Evolutionary conservation across 331 rosid genomes (phyloP), one percentile per base, ranked within the genome.

Genomic region (Cydonia oblonga): DNA sequence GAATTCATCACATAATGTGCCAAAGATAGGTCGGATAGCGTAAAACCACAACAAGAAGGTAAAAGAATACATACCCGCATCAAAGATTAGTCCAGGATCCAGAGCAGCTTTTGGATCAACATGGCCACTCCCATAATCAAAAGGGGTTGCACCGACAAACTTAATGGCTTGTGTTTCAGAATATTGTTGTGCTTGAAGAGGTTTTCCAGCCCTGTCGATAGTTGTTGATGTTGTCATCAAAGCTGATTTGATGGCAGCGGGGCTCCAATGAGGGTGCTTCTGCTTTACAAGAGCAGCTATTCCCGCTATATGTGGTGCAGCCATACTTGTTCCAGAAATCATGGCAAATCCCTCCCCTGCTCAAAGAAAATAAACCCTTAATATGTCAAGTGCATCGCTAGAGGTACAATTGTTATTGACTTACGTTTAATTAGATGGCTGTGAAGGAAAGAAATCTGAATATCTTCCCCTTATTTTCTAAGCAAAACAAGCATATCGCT

Each of bases 311-410:
- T 95, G 99, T 9, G 99, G 99, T 30, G 99, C 97, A 49, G 99
- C 92, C 99, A 95, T 95, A 85, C 99, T 95, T 28, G 99, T 95
- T 85, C 99, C 97, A 66, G 99, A 95, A 71, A 95, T 91, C 96
- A 95, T 87, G 70, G 99, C 99, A 83, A 95, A 95, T 33, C 86
- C 96, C 81, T 95, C 99, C 44, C 99, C 99, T 95, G 80, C 64
- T 54, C 69, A 78, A 78, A 80, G 70, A 71, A 38, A 77, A 79
- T 9, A 68, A 69, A 24, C 40, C 53, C 28, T 49, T 54, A 64
- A 46, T 25, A 23, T 28, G 40, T 32, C 53, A 49, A 62, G 52
- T 35, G 56, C 26, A 38, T 57, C 58, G 22, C 23, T 46, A 70
- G 30, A 63, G 24, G 24, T 29, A 61, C 28, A 51, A 16, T n/a